Base-by-base conservation (phyloP, 1,139 yeast genomes). In the Chernovozyma sophiae-reginae region DNA sequence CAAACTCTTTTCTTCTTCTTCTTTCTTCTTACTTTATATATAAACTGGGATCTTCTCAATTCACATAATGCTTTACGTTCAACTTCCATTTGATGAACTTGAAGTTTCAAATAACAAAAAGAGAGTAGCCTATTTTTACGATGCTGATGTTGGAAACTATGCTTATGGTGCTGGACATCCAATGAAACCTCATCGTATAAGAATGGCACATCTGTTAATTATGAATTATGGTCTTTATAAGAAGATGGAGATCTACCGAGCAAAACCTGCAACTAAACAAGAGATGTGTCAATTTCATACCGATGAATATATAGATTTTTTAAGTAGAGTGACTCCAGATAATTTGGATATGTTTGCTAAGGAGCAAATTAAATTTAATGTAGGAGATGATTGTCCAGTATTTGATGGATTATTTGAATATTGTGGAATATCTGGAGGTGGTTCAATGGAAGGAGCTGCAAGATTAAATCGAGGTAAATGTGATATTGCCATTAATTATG, bases 261-360 rank as follows among this genome's bases (percentile, higher is more conserved):
- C 97, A 34, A 92, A 92, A 60, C 97, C 98, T 0, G 98, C 98
- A 30, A 90, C 98, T 23, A 86, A 89, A 57, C 97, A 90, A 62
- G 98, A 92, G 57, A 90, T 92, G 97, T 89, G 97, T 53, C 97
- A 92, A 63, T 90, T 92, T 60, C 98, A 92, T 59, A 89, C 97
- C 3, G 97, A 92, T 62, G 97, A 92, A 59, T 92, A 92, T 59
- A 86, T 92, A 47, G 97, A 92, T 62, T 92, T 92, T 57, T 68
- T 92, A 48, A 84, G 95, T 35, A 74, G 97, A 40, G 97, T 89
- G 23, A 83, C 96, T 4, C 97, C 97, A 3, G 97, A 92, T 56
- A 90, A 90, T 58, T 74, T 90, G 62, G 97, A 90, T 44, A 64
- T 84, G 72, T 90, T 89, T 58, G 81, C 86, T 51, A 89, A 89